Conservation (phyloP, 805 yeast genomes). For the Danielozyma ontarioensis region DNA sequence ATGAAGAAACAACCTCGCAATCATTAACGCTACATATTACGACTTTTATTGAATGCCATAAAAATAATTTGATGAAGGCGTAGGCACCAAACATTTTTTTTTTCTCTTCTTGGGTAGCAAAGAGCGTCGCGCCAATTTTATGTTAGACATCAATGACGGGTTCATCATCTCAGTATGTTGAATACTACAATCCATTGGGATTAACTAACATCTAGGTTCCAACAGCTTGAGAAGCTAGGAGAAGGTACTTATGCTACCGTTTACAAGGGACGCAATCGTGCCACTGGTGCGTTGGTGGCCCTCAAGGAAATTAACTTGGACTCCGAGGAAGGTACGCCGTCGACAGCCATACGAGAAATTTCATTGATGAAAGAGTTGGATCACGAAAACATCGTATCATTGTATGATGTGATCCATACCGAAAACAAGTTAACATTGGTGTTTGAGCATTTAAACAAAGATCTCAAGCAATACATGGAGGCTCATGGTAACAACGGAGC, state of each 20-base stretch:
- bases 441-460: slow-evolving; percentile 90
- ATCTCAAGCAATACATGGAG: slow-evolving; percentile 93
- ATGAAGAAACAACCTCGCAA: slow-evolving; percentile 67
- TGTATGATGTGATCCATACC: slow-evolving; percentile 94
- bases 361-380: slow-evolving; percentile 92
- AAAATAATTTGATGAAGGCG: too few relatives aligned
- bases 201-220: slow-evolving; percentile 28
- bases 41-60: too few relatives aligned
- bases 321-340: slow-evolving; percentile 97
- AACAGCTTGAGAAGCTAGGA: slow-evolving; percentile 75
- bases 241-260: slow-evolving; percentile 99
- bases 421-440: slow-evolving; percentile 93
- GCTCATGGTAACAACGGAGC: slow-evolving; percentile 72
- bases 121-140: not conserved
- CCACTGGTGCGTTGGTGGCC: slow-evolving; percentile 87
- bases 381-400: slow-evolving; percentile 86
- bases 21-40: slow-evolving; percentile 48
- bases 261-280: slow-evolving; percentile 84
- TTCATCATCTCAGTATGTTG: slow-evolving; percentile 41
- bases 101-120: too few relatives aligned
- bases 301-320: slow-evolving; percentile 91
- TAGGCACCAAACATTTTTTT: too few relatives aligned
- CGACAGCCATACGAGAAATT: slow-evolving; percentile 95
- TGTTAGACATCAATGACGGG: slow-evolving; percentile 27
- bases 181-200: slow-evolving; percentile 2